phyloP scores from a whole-genome alignment of 2,329 filamentous ascomycete genomes.

The Sporothrix brunneoviolacea region DNA sequence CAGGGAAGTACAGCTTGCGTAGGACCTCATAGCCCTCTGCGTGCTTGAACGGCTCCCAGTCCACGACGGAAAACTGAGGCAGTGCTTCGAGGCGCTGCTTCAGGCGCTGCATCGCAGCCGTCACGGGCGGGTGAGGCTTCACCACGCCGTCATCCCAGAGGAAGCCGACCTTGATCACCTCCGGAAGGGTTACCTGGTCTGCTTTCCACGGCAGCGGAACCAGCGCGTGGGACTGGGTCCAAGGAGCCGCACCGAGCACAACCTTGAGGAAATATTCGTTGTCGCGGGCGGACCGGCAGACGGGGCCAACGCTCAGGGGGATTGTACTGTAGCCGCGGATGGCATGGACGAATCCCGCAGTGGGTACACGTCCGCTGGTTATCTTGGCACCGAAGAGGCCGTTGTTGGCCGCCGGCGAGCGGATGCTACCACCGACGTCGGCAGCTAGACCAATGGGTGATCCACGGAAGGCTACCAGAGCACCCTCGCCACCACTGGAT shows the following conservation, averaged over 20 bases:
- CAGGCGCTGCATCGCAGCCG: neutral
- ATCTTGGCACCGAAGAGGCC: neutral
- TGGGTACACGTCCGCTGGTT: neutral
- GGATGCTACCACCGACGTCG: slow-evolving; percentile 2
- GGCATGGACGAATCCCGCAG: neutral
- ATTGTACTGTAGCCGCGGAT: neutral
- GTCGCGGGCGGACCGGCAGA: neutral
- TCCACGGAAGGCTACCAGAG: neutral
- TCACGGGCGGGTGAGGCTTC: neutral
- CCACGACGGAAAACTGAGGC: neutral
- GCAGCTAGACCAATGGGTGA: neutral
- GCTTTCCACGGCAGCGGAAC: neutral
- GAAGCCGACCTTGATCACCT: neutral
- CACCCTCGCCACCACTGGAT: slow-evolving; percentile 1
- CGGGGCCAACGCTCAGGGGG: neutral
- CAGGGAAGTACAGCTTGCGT: neutral
- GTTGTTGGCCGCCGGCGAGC: neutral
- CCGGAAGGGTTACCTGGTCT: no score
- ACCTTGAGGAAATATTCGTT: neutral
- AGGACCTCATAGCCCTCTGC: neutral
- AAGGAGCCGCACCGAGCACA: neutral
- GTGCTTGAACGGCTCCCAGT: neutral
- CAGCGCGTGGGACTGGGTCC: neutral
- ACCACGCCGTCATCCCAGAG: neutral
- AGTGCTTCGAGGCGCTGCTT: neutral